phyloP scores from a whole-genome alignment of 2,329 filamentous ascomycete species.

The Fusarium nanum region DNA sequence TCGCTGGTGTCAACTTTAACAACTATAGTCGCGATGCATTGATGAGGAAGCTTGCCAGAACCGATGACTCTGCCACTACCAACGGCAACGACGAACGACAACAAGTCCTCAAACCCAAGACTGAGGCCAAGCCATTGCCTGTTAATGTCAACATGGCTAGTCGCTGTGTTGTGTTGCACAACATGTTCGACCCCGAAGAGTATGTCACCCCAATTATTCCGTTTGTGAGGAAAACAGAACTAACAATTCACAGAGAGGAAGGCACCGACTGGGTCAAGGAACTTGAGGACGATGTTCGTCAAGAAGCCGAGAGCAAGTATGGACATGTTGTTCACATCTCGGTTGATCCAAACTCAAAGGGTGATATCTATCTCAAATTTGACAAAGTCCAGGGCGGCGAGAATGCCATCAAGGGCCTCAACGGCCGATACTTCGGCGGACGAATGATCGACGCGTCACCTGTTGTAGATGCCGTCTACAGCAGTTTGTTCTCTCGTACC shows the following conservation, averaged over 20 bases:
- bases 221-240: slow-evolving; percentile 18
- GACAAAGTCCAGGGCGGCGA: slow-evolving; percentile 94
- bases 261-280: slow-evolving; percentile 92
- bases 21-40: slow-evolving; percentile 98
- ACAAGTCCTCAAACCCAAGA: slow-evolving; percentile 81
- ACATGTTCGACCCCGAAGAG: slow-evolving; percentile 94
- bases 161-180: slow-evolving; percentile 91
- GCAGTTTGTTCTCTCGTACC: slow-evolving; percentile 90
- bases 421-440: slow-evolving; percentile 95
- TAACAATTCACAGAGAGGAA: slow-evolving; percentile 74
- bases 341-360: slow-evolving; percentile 90
- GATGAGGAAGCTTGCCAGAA: slow-evolving; percentile 98
- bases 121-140: slow-evolving; percentile 80
- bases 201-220: slow-evolving; percentile 64
- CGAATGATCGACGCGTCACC: slow-evolving; percentile 93
- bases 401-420: slow-evolving; percentile 97
- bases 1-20: slow-evolving; percentile 98
- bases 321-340: slow-evolving; percentile 97
- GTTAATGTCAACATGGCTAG: slow-evolving; percentile 92
- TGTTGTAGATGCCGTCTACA: slow-evolving; percentile 98
- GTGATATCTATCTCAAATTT: slow-evolving; percentile 99
- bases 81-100: slow-evolving; percentile 76
- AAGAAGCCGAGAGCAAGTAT: slow-evolving; percentile 95
- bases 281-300: slow-evolving; percentile 90
- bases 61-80: slow-evolving; percentile 77